A percentile compares a stretch with the other conserved stretches of the same genome.
Conservation (phyloP, 495 filamentous ascomycete genomes). For the Daldinia vernicosa region DNA sequence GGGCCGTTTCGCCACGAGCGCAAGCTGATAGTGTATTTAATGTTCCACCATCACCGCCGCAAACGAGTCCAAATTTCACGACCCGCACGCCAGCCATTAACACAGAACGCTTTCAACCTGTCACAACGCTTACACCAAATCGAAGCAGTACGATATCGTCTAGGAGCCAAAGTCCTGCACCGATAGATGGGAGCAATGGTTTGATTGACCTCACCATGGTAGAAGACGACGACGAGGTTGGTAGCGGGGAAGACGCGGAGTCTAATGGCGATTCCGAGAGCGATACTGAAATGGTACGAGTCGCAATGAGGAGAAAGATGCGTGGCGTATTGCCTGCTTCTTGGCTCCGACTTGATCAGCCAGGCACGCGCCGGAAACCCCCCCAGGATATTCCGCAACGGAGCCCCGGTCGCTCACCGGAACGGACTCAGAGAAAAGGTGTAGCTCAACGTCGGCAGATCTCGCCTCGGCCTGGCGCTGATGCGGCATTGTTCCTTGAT, state of each 20-base stretch:
- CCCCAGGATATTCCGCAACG: constrained; percentile 46
- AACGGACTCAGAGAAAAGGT: constrained; percentile 59
- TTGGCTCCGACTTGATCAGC: constrained; percentile 79
- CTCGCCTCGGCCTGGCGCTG: constrained; percentile 33
- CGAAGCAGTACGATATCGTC: constrained; percentile 39
- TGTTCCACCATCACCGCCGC: constrained; percentile 44
- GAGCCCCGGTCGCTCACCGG: constrained; percentile 48
- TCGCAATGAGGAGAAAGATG: constrained; percentile 62
- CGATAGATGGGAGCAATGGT: constrained; percentile 32
- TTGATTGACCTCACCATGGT: constrained; percentile 42
- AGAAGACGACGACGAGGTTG: constrained; percentile 24
- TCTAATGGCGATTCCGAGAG: constrained; percentile 48
- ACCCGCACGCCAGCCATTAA: constrained; percentile 22
- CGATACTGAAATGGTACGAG: constrained; percentile 56
- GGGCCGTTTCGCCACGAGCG: constrained; percentile 12
- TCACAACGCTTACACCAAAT: constrained; percentile 33
- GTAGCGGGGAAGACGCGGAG: constrained; percentile 21
- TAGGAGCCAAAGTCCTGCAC: constrained; percentile 39
- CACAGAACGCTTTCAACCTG: constrained; percentile 9
- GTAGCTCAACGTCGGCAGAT: constrained; percentile 58
- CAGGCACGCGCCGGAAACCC: constrained; percentile 43
- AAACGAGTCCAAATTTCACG: constrained; percentile 39
- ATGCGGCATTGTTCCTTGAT: constrained; percentile 53
- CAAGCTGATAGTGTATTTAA: constrained; percentile 34
- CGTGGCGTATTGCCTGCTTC: constrained; percentile 91